Evolutionary conservation across 1,284 basidiomycete genomes (phyloP), one percentile per base, ranked within the genome.

Genomic region (Irpex sp.): DNA sequence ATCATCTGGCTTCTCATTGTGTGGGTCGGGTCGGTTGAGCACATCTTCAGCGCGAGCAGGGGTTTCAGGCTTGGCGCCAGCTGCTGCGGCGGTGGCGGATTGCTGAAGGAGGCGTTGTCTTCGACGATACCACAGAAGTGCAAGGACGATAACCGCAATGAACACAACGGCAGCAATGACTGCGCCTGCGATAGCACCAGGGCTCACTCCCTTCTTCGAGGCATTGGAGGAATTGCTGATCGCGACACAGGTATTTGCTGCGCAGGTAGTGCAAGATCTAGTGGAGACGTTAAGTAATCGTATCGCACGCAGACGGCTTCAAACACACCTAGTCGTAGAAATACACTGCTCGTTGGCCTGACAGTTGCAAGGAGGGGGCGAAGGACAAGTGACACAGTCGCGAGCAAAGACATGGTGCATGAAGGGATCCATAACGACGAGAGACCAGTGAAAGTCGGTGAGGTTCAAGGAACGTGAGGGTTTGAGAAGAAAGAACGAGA

Each of bases 31-130:
- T 52, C 91, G 81, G 72, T 86, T 89, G 64, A 93, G 86, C 31
- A 93, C 91, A 8, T 85, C 84, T 68, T 84, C 87, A 19, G 91
- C 90, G 38, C 87, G 77, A 4, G 89, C 91, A 57, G 89, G 89
- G 26, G 84, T 75, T 68, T 92, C 90, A 54, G 78, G 73, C 72
- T 87, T 87, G 67, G 73, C 67, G 64, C 85, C 84, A 13, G 67
- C 69, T 9, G 62, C 69, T n/a, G 70, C 68, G 26, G 74, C 71
- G 11, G 67, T 69, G 48, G 54, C 66, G 64, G 65, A 64, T 7
- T 62, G 71, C 61, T 47, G 40, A 47, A 54, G 68, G 77, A 71
- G 47, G 68, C 69, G 68, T 47, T 65, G 74, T 66, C 80, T 81
- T 62, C 86, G 84, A 63, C 89, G 85, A 72, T 89, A 91, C 77